Base-by-base conservation (phyloP, 805 yeast species). In the Phaffomyces antillensis region DNA sequence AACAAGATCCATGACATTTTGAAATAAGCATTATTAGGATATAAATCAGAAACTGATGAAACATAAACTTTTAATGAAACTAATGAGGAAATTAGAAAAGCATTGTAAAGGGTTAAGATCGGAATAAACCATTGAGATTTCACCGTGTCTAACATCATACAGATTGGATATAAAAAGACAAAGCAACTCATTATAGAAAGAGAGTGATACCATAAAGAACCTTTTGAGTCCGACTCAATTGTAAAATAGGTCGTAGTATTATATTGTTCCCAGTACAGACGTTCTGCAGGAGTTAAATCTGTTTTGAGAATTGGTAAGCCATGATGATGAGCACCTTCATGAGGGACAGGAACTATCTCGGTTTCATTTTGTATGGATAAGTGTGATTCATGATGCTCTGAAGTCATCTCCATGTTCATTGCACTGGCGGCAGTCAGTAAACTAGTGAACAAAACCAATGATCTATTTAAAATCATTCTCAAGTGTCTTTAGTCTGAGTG, bases 191-290 rank as follows among this genome's bases (percentile, higher is more conserved):
- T 41, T 13, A 76, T 59, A 4, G 77, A 60, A 3, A 60, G 52
- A 10, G 79, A 64, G 56, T 89, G 96, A 36, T 69, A 53, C 50
- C 70, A 69, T 26, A 89, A 65, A 1, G 81, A 72, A 13, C 69
- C 47, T 45, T 77, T 73, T 51, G 72, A 72, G 4, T 78, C 72
- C 3, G 73, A 53, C 0, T 71, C 73, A 12, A 76, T 58, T 8
- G 76, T 79, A 65, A 86, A 79, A 61, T 73, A 89, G 4, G 87
- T 81, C 2, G 91, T 83, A 13, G 95, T 79, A 57, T 85, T 79
- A 64, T 89, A 90, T 24, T 64, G 60, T 40, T 79, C 80, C 97
- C 97, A 90, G 63, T 75, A 90, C 25, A 72, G 60, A 44, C 79
- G 67, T 62, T 89, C 96, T 38, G 79, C 84, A 0, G 90, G 83